A percentile compares a stretch with the other conserved stretches of the same genome.
These are phyloP conservation scores for Cryphonectria carpinicola DNA, from an alignment of 2,329 filamentous ascomycete genomes.

Conservation along the genomic window DNA sequence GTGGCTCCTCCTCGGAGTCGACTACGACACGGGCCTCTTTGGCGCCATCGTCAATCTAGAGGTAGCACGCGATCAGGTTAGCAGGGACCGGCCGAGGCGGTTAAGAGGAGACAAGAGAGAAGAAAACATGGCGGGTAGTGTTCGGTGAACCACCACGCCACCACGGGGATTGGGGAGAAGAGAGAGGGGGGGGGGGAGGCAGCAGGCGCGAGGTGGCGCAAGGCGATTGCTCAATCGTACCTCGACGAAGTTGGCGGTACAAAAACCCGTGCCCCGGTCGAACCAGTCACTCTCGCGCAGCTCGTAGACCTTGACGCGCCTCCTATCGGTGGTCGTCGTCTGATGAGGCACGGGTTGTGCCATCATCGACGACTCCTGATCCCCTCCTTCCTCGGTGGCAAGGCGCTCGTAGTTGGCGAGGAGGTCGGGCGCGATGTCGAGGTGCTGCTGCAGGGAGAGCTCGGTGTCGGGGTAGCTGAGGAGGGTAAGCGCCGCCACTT, in stretches of 20 bases:
- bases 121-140: neutral
- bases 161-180: neutral
- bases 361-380: slow-evolving; percentile 69
- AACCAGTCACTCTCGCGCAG: slow-evolving; percentile 99
- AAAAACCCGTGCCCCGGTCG: slow-evolving; percentile 95
- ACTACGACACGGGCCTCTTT: slow-evolving; percentile 89
- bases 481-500: slow-evolving; percentile 61
- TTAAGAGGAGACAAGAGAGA: neutral
- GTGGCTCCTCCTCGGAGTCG: slow-evolving; percentile 89
- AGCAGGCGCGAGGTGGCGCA: slow-evolving; percentile 16
- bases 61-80: slow-evolving; percentile 26
- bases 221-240: slow-evolving; percentile 54
- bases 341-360: slow-evolving; percentile 73
- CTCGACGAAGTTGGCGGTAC: slow-evolving; percentile 74
- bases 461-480: slow-evolving; percentile 57
- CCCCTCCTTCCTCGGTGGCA: slow-evolving; percentile 55
- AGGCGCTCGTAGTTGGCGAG: slow-evolving; percentile 51
- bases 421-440: slow-evolving; percentile 59
- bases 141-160: neutral
- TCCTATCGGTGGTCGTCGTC: slow-evolving; percentile 59
- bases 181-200: neutral
- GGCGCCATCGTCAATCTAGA: slow-evolving; percentile 60
- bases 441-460: slow-evolving; percentile 63
- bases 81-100: slow-evolving; percentile 30
- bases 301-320: slow-evolving; percentile 98